Conservation (phyloP, 768 basidiomycete species). For the Russula lepida region DNA sequence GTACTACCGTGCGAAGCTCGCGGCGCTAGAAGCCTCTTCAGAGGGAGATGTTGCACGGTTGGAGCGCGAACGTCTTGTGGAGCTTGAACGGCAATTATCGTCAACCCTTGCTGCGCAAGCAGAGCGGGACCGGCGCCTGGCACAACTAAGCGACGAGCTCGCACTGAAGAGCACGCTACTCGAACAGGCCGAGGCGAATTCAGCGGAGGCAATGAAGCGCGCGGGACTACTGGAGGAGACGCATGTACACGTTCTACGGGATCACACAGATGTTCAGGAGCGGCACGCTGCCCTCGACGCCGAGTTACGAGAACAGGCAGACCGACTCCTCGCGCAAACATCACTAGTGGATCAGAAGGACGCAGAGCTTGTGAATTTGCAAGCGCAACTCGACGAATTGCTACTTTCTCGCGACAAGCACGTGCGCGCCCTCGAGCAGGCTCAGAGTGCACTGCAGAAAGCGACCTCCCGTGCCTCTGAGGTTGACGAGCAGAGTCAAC, state of each 20-base stretch:
- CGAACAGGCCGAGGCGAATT: constrained; percentile 72
- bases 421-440: constrained; percentile 79
- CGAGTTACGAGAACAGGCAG: constrained; percentile 66
- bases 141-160: constrained; percentile 65
- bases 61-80: constrained; percentile 68
- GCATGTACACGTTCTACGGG: constrained; percentile 53
- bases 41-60: constrained; percentile 57
- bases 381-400: constrained; percentile 65
- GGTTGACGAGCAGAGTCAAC: constrained; percentile 63
- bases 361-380: constrained; percentile 60
- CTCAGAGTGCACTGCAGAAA: constrained; percentile 65
- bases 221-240: constrained; percentile 66
- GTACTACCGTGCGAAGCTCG: constrained; percentile 91
- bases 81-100: constrained; percentile 66
- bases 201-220: constrained; percentile 63
- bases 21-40: constrained; percentile 67
- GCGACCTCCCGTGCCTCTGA: constrained; percentile 74
- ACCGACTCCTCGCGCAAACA: constrained; percentile 62
- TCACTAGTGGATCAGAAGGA: constrained; percentile 71
- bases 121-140: constrained; percentile 59
- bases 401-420: constrained; percentile 70
- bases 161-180: constrained; percentile 67
- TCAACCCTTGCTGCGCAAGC: constrained; percentile 53
- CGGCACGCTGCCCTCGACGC: constrained; percentile 51
- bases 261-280: constrained; percentile 64